A percentile compares a stretch with the other conserved stretches of the same genome.
phyloP scores from a whole-genome alignment of 768 basidiomycete species.

The Gymnopilus dilepis region DNA sequence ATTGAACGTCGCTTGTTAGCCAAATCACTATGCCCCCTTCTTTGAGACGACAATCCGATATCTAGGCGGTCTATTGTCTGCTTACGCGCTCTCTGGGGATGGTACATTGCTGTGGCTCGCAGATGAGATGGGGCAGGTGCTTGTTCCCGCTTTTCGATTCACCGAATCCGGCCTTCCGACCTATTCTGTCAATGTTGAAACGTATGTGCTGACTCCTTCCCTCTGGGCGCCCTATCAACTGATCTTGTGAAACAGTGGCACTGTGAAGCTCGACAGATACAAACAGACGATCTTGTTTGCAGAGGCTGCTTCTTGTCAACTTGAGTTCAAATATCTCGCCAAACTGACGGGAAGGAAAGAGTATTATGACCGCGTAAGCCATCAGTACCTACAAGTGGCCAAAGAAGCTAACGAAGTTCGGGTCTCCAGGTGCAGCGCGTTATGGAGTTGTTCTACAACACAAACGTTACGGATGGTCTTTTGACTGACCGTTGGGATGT shows the following conservation, averaged over 20 bases:
- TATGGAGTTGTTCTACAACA: conserved; percentile 43
- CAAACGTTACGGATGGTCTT: conserved; percentile 37
- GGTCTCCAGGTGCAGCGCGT: conserved; percentile 39
- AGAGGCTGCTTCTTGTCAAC: conserved; percentile 58
- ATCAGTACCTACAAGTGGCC: no score
- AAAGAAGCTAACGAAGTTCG: no score
- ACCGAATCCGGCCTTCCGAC: conserved; percentile 67
- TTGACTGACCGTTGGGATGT: conserved; percentile 41
- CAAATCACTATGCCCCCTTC: conserved; percentile 51
- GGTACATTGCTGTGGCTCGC: conserved; percentile 63
- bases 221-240: neutral
- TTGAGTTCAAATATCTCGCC: conserved; percentile 81
- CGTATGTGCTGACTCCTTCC: conserved; percentile 36
- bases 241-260: conserved; percentile 27
- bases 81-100: conserved; percentile 75
- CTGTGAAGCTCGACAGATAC: conserved; percentile 24
- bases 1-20: conserved; percentile 5
- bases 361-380: conserved; percentile 50
- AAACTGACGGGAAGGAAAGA: conserved; percentile 64
- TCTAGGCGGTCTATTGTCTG: conserved; percentile 78
- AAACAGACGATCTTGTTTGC: conserved; percentile 36
- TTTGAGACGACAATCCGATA: conserved; percentile 81
- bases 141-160: conserved; percentile 67
- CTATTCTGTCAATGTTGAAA: conserved; percentile 62
- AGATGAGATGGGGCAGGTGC: conserved; percentile 65